These are phyloP conservation scores for Hibiscus syriacus DNA, from an alignment of 345 rosid genomes.

Conservation along the genomic window DNA sequence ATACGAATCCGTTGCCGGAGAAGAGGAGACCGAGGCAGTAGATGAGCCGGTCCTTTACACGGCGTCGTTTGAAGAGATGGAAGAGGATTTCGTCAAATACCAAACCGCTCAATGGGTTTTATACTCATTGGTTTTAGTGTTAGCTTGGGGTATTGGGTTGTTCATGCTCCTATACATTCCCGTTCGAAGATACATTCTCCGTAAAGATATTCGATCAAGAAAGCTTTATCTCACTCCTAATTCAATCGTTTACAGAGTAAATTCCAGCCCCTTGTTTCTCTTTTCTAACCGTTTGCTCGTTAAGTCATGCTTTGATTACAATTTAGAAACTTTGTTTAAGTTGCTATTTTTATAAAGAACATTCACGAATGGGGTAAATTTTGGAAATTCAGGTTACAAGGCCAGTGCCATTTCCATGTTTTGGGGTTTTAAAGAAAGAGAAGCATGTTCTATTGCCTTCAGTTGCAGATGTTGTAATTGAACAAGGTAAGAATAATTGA, in stretches of 20 bases:
- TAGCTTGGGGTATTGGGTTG: constrained; percentile 65
- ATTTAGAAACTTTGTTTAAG: no score
- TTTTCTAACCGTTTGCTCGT: neutral
- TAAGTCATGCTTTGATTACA: no score
- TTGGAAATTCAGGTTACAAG: constrained; percentile 36
- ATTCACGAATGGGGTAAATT: neutral
- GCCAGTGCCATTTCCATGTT: constrained; percentile 59
- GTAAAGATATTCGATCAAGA: constrained; percentile 51
- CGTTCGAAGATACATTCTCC: constrained; percentile 43
- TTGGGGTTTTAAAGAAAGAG: constrained; percentile 59
- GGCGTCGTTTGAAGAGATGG: constrained; percentile 51
- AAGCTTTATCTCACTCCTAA: constrained; percentile 57
- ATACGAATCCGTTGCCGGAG: constrained; percentile 10
- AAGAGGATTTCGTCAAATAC: constrained; percentile 43
- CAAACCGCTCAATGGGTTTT: constrained; percentile 54
- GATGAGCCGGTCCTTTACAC: constrained; percentile 39
- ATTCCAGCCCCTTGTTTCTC: neutral
- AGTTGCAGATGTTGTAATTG: constrained; percentile 52
- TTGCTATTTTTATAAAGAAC: neutral
- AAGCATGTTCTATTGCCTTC: constrained; percentile 60
- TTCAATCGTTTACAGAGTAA: constrained; percentile 61
- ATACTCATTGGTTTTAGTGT: constrained; percentile 42
- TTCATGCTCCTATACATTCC: constrained; percentile 63
- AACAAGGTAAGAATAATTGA: constrained; percentile 42
- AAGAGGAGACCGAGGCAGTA: constrained; percentile 16